Evolutionary conservation across 2,329 filamentous ascomycete genomes (phyloP), one percentile per base, ranked within the genome.

Genomic region (Neofusicoccum kwambonambiense): DNA sequence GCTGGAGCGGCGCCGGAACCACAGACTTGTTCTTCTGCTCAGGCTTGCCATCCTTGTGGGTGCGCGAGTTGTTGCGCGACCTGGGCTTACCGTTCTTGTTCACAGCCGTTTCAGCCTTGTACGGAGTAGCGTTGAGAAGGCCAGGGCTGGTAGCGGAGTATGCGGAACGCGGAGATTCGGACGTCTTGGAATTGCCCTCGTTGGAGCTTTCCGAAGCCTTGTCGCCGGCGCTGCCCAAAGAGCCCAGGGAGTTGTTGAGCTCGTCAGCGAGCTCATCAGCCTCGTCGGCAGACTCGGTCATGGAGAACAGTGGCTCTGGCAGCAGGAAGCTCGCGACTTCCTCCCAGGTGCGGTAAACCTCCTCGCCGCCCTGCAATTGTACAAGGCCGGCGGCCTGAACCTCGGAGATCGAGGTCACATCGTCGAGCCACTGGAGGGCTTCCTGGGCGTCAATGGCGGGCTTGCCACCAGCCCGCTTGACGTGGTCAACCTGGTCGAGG

Each of bases 341-440:
- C 13, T 74, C 75, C 82, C 82, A 83, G n/a, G 76, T 78, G 42
- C 74, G 70, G 67, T 78, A 84, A 44, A 74, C 75, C 68, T 84
- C 80, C 44, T 81, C 80, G 47, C 74, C 79, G 54, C 80, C 82
- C 68, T 84, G 80, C 56, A 84, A 73, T 56, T 80, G 76, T 61
- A 83, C 79, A 27, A 71, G 70, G 65, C 71, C 70, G 47, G 70
- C 70, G 7, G 69, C 67, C 37, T 72, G 70, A 63, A 75, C 73
- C 50, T 78, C 70, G 44, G 80, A 76, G 45, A 76, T 75, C 41
- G 79, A 80, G n/a, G 81, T 84, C 64, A 81, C 79, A 39, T 82
- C 78, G 69, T 84, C 82, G 54, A 84, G 77, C 82, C 82, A 84
- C 67, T 79, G 76, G 52, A 83, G 75, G 49, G 81, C 81, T 67